These are phyloP conservation scores for Wickerhamiella azymoides DNA, from an alignment of 805 yeast genomes.

Conservation along the genomic window DNA sequence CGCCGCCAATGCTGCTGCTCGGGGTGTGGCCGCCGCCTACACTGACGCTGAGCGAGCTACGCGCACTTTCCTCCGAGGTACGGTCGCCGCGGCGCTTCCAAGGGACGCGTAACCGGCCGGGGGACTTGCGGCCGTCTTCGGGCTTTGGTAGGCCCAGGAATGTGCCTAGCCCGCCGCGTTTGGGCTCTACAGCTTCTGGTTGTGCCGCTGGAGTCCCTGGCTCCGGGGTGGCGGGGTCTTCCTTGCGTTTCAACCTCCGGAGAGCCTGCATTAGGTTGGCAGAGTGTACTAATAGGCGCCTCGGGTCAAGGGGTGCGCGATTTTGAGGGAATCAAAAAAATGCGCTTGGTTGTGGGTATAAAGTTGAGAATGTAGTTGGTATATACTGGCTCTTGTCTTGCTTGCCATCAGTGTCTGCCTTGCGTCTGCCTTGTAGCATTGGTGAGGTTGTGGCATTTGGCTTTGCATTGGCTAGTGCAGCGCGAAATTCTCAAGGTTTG, in stretches of 20 bases:
- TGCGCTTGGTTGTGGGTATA: too few species aligned
- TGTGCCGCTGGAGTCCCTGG: neutral
- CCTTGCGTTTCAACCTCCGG: neutral
- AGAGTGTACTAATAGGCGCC: neutral
- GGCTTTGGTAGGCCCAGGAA: neutral
- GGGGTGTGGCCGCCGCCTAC: slow-evolving; percentile 1
- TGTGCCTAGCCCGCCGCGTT: neutral
- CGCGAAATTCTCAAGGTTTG: too few species aligned
- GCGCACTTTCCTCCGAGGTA: slow-evolving; percentile 3
- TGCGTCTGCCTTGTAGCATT: too few species aligned
- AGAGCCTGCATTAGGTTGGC: neutral
- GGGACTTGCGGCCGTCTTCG: slow-evolving; percentile 3
- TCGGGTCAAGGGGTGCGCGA: too few species aligned
- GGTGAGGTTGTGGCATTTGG: too few species aligned
- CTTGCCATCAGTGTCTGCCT: too few species aligned
- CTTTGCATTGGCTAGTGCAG: too few species aligned
- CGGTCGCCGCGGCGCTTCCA: slow-evolving; percentile 8
- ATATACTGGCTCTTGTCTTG: too few species aligned
- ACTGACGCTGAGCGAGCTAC: neutral
- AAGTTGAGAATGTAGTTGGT: too few species aligned
- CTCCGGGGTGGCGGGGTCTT: neutral
- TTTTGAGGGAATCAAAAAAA: too few species aligned
- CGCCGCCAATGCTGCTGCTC: neutral
- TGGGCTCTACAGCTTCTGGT: neutral
- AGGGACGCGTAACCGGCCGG: slow-evolving; percentile 5